A percentile compares a stretch with the other conserved stretches of the same genome.
These are phyloP conservation scores for Colletotrichum godetiae DNA, from an alignment of 2,329 filamentous ascomycete species.

Conservation along the genomic window DNA sequence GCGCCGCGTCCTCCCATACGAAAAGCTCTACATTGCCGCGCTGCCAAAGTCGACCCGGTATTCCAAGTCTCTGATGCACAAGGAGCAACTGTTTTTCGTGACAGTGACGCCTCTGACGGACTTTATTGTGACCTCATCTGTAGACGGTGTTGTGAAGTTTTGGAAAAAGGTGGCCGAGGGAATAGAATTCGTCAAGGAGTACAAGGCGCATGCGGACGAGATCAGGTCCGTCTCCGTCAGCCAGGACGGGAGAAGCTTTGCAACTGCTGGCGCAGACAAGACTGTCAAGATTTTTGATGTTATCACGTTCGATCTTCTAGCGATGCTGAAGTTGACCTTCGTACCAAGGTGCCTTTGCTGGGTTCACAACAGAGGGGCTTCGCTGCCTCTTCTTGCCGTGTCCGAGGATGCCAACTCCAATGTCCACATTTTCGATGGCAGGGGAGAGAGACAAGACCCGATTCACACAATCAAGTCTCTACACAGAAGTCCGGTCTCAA, in stretches of 20 bases:
- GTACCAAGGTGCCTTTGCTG: conserved; percentile 86
- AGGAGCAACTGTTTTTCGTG: conserved; percentile 89
- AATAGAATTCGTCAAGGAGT: conserved; percentile 98
- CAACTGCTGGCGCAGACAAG: conserved; percentile 83
- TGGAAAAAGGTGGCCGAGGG: conserved; percentile 96
- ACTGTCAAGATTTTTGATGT: conserved; percentile 85
- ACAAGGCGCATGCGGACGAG: conserved; percentile 88
- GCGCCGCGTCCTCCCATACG: conserved; percentile 88
- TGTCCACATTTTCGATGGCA: conserved; percentile 88
- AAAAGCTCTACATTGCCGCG: conserved; percentile 93
- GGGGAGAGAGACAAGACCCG: conserved; percentile 81
- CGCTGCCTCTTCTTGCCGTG: conserved; percentile 85
- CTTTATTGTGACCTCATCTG: conserved; percentile 92
- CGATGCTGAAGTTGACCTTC: conserved; percentile 83
- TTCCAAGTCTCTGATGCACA: conserved; percentile 98
- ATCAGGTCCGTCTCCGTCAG: conserved; percentile 88
- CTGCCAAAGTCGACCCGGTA: conserved; percentile 85
- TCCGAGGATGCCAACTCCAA: conserved; percentile 78
- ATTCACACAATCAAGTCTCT: conserved; percentile 82
- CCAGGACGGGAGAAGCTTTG: conserved; percentile 91
- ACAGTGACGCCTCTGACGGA: conserved; percentile 92
- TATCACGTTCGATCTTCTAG: conserved; percentile 87
- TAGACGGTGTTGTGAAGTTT: conserved; percentile 98
- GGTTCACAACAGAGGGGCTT: conserved; percentile 90
- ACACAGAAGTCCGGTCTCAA: conserved; percentile 83